Evolutionary conservation across 768 basidiomycete genomes (phyloP).

Genomic region (Boletus sp.): DNA sequence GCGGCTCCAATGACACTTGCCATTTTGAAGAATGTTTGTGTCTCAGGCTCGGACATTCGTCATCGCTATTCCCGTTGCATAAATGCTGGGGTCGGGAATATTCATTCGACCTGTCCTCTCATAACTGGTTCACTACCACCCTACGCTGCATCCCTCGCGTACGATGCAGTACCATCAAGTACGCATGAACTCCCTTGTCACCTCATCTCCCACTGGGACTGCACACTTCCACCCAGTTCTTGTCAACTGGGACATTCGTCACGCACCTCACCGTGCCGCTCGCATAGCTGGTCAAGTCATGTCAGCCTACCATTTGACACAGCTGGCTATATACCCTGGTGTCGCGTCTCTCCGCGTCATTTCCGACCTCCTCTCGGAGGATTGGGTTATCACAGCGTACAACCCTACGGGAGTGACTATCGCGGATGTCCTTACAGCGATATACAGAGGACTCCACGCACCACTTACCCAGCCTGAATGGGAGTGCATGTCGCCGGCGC

Average conservation of each 20-base stretch:
- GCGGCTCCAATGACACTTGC: slow-evolving; percentile 7
- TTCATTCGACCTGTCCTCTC: not conserved
- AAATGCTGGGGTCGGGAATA: slow-evolving; percentile 8
- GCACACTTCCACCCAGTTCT: slow-evolving; percentile 12
- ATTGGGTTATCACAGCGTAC: slow-evolving; percentile 41
- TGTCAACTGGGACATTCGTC: slow-evolving; percentile 51
- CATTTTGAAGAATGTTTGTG: not conserved
- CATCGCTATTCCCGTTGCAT: slow-evolving; percentile 3
- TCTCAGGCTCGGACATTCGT: slow-evolving; percentile 1
- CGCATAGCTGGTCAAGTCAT: slow-evolving; percentile 7
- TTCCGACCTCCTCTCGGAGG: slow-evolving; percentile 44
- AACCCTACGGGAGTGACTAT: slow-evolving; percentile 49
- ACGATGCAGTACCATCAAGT: slow-evolving; percentile 16
- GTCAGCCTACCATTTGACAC: slow-evolving; percentile 30
- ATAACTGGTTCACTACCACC: not conserved
- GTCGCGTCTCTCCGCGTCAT: slow-evolving; percentile 36
- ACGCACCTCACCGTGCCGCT: slow-evolving; percentile 33
- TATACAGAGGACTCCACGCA: slow-evolving; percentile 37
- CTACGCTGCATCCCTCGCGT: slow-evolving; percentile 2
- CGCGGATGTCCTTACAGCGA: slow-evolving; percentile 47
- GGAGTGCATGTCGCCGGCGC: slow-evolving; percentile 38
- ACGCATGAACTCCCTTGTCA: slow-evolving; percentile 19
- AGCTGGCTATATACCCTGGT: slow-evolving; percentile 44
- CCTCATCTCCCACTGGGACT: slow-evolving; percentile 8
- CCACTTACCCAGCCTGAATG: slow-evolving; percentile 44